Base-by-base conservation (phyloP, 208 protist species). In the Trypanosoma brucei region DNA sequence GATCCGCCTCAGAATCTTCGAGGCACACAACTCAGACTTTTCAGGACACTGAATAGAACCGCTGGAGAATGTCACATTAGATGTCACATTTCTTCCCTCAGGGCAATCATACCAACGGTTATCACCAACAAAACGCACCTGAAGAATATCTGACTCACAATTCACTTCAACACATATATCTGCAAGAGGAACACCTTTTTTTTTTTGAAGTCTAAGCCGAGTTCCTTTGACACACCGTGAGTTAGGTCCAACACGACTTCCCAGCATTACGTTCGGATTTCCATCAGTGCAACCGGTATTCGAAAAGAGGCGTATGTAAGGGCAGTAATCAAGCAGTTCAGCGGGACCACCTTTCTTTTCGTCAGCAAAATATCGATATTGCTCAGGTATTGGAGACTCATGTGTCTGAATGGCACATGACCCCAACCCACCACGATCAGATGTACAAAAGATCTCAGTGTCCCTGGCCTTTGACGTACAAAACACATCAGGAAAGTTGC, bases 271-370 rank as follows among this genome's bases (percentile, higher is more conserved):
- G 3, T 13, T 34, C 36, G 39, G 31, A 8, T 44, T 14, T 0
- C 66, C 70, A 50, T 59, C 36, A 9, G 34, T 40, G 54, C 84
- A 87, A 1, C 5, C 1, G 2, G 59, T 59, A 35, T 72, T 72
- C 22, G 4, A 33, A 59, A 62, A 78, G 2, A 0, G 6, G 22
- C 51, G 1, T 51, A 86, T 52, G 11, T 62, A 55, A 13, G 75
- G 84, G 63, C 80, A 85, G 65, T 72, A 80, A 58, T 85, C 79
- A 72, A 81, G 78, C 37, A 75, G 61, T 1, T 55, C 5, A 31
- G 45, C 35, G 34, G 3, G 6, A 8, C 79, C 83, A 9, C 70
- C 68, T 3, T 46, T 9, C 2, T 33, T 68, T 0, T 59, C 45
- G 44, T 79, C 30, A 0, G 0, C 0, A 40, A 86, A 85, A 64